These are phyloP conservation scores for Blastomyces silverae DNA, from an alignment of 2,329 filamentous ascomycete species.

Conservation along the genomic window DNA sequence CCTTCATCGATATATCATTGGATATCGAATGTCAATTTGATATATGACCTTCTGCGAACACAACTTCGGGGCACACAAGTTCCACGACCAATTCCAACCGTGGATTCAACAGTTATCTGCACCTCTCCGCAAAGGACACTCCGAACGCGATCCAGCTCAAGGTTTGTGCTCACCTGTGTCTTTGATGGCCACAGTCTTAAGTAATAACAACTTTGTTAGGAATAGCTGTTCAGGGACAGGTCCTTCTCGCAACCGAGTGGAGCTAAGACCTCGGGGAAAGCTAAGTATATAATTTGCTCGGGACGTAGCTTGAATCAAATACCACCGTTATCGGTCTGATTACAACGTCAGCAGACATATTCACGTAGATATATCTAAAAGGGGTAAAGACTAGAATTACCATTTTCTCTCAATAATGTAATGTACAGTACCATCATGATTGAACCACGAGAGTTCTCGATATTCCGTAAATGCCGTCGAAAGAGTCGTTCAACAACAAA, in stretches of 20 bases:
- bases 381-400: not conserved
- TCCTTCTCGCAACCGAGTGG: not conserved
- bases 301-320: not conserved
- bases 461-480: not conserved
- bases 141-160: not conserved
- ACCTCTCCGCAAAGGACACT: not conserved
- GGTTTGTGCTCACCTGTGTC: not conserved
- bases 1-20: not conserved
- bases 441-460: not conserved
- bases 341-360: not conserved
- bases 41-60: not conserved
- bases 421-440: not conserved
- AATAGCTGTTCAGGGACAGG: not conserved
- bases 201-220: not conserved
- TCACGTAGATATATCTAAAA: not conserved
- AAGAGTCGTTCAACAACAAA: not conserved
- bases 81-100: not conserved
- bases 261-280: not conserved
- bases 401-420: not conserved
- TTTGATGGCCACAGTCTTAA: not conserved
- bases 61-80: not conserved
- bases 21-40: not conserved
- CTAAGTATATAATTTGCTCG: not conserved
- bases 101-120: not conserved
- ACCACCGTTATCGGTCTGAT: not conserved